These are phyloP conservation scores for Amphicarpaea edgeworthii DNA, from an alignment of 306 rosid species.

Conservation along the genomic window DNA sequence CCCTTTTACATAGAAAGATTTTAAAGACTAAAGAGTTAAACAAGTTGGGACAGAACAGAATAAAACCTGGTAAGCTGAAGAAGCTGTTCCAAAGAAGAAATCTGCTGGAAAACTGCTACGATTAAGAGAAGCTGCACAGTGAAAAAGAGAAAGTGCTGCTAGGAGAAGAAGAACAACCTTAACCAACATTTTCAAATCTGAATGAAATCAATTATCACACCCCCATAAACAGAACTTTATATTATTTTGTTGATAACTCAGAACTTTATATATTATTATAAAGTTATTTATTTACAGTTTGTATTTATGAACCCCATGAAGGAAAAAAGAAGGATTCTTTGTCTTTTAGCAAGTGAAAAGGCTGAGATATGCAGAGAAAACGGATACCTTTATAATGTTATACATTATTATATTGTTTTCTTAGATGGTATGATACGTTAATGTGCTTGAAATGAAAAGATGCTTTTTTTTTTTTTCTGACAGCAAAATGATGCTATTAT, in stretches of 20 bases:
- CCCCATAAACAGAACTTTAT: not conserved
- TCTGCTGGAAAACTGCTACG: conserved; percentile 58
- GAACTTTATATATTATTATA: not conserved
- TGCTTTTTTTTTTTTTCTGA: no score
- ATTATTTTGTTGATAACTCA: no score
- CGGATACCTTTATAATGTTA: not conserved
- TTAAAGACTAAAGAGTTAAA: not conserved
- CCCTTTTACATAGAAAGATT: conserved; percentile 2
- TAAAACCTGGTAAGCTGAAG: conserved; percentile 72
- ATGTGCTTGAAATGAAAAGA: conserved; percentile 19
- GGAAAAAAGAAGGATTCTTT: conserved; percentile 17
- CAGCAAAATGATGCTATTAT: no score
- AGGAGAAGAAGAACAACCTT: conserved; percentile 46
- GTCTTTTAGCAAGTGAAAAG: conserved; percentile 34
- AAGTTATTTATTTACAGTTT: not conserved
- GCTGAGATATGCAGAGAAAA: not conserved
- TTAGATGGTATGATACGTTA: conserved; percentile 11
- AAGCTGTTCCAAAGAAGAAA: conserved; percentile 65
- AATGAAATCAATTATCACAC: conserved; percentile 36
- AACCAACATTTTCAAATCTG: conserved; percentile 44
- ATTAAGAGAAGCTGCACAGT: conserved; percentile 48
- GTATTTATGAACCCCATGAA: not conserved
- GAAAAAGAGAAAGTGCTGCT: conserved; percentile 31
- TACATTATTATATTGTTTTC: not conserved
- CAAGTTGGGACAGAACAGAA: conserved; percentile 11